Conservation (phyloP, 805 yeast genomes). For the Metschnikowia kunwiensis region DNA sequence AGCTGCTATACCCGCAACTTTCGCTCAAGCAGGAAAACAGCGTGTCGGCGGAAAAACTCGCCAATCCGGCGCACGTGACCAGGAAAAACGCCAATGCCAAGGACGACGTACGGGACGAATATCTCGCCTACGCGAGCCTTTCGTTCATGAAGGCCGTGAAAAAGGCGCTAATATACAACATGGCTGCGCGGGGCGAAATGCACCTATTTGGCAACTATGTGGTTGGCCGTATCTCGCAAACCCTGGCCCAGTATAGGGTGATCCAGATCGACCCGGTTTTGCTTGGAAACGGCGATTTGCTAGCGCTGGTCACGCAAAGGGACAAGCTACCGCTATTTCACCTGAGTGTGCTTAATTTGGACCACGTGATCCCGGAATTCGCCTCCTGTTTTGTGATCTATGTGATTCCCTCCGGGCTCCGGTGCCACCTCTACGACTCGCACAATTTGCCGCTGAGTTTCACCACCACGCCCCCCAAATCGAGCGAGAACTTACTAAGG, state of each 20-base stretch:
- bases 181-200: constrained; percentile 26
- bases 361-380: constrained; percentile 11
- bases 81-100: constrained; percentile 5
- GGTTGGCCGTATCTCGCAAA: constrained; percentile 10
- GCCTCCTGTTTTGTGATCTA: constrained; percentile 35
- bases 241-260: constrained; percentile 20
- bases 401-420: constrained; percentile 40
- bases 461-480: constrained; percentile 25
- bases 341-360: constrained; percentile 21
- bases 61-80: constrained; percentile 29
- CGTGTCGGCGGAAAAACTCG: constrained; percentile 25
- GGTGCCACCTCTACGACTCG: constrained; percentile 40
- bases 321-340: constrained; percentile 26
- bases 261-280: constrained; percentile 38
- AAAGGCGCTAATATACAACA: constrained; percentile 33
- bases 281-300: constrained; percentile 37
- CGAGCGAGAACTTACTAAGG: constrained; percentile 27
- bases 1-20: constrained; percentile 24
- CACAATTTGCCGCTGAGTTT: constrained; percentile 23
- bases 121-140: constrained; percentile 33
- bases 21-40: constrained; percentile 22
- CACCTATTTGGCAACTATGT: constrained; percentile 39
- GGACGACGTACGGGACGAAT: constrained; percentile 19
- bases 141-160: constrained; percentile 41
- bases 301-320: constrained; percentile 29